Conservation (phyloP, 1,284 basidiomycete species). For the Cystobasidium sp. region DNA sequence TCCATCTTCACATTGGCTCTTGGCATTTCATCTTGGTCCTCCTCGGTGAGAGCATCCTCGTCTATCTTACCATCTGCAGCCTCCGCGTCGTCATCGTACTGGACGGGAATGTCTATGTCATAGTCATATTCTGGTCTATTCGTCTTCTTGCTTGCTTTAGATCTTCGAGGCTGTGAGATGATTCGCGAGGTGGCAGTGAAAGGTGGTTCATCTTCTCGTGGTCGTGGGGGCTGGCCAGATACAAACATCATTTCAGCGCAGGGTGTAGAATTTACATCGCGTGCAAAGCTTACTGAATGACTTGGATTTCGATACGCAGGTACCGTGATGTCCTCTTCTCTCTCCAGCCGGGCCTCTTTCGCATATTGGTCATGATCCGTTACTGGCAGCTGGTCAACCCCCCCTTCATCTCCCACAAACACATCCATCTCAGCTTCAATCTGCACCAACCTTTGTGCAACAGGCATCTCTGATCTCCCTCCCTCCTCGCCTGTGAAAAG, state of each 20-base stretch:
- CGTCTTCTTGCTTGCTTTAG: not conserved
- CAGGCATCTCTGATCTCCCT: no score
- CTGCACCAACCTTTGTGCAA: no score
- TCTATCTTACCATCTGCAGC: not conserved
- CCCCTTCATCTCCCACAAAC: no score
- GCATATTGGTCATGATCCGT: no score
- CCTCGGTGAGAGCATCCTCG: not conserved
- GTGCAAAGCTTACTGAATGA: not conserved
- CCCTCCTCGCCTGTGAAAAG: no score
- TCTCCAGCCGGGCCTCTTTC: no score
- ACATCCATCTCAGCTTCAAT: no score
- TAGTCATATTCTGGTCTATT: not conserved
- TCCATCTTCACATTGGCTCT: not conserved
- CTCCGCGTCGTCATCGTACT: not conserved
- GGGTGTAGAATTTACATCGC: not conserved
- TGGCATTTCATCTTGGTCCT: not conserved
- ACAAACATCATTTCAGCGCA: not conserved
- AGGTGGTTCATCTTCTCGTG: not conserved
- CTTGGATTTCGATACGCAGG: not conserved
- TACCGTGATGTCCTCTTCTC: slow-evolving; percentile 1
- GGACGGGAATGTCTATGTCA: not conserved
- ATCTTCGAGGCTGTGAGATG: not conserved
- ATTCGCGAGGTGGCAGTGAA: slow-evolving; percentile 12
- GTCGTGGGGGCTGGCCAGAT: not conserved
- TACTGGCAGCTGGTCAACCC: no score